These are phyloP conservation scores for Geranomyces michiganensis DNA, from an alignment of 192 early-diverging fungal genomes.

Conservation along the genomic window DNA sequence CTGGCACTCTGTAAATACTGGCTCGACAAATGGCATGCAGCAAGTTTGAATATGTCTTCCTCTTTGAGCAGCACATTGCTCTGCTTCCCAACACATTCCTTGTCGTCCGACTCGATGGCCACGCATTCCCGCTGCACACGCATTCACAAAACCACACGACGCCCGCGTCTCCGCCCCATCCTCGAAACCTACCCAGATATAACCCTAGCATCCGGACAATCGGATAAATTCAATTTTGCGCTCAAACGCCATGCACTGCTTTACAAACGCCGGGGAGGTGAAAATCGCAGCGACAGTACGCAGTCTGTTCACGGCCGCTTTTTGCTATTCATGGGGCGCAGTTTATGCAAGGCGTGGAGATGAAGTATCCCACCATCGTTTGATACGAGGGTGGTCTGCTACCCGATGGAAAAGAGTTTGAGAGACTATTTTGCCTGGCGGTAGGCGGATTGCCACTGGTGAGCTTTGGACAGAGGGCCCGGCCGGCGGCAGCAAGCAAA, in stretches of 20 bases:
- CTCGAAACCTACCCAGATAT: slow-evolving; percentile 72
- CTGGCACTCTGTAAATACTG: too few relatives aligned
- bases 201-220: slow-evolving; percentile 86
- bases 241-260: slow-evolving; percentile 64
- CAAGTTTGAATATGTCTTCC: slow-evolving; percentile 40
- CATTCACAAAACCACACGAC: slow-evolving; percentile 80
- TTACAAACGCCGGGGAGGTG: slow-evolving; percentile 71
- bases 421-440: slow-evolving; percentile 95
- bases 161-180: slow-evolving; percentile 76
- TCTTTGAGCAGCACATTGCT: slow-evolving; percentile 77
- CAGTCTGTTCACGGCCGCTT: slow-evolving; percentile 84
- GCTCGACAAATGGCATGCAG: slow-evolving; percentile 40
- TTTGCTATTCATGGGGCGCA: slow-evolving; percentile 80
- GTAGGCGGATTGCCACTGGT: slow-evolving; percentile 94
- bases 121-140: slow-evolving; percentile 88
- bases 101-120: slow-evolving; percentile 91
- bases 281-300: slow-evolving; percentile 85
- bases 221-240: slow-evolving; percentile 91
- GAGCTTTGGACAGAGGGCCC: too few relatives aligned
- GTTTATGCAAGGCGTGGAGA: slow-evolving; percentile 64
- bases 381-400: slow-evolving; percentile 86
- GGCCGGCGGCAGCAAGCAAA: too few relatives aligned
- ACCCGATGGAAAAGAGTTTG: slow-evolving; percentile 79
- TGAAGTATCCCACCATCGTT: slow-evolving; percentile 86
- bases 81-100: slow-evolving; percentile 86